Conservation (phyloP, 148 eudicot genomes). For the Oxyria digyna region DNA sequence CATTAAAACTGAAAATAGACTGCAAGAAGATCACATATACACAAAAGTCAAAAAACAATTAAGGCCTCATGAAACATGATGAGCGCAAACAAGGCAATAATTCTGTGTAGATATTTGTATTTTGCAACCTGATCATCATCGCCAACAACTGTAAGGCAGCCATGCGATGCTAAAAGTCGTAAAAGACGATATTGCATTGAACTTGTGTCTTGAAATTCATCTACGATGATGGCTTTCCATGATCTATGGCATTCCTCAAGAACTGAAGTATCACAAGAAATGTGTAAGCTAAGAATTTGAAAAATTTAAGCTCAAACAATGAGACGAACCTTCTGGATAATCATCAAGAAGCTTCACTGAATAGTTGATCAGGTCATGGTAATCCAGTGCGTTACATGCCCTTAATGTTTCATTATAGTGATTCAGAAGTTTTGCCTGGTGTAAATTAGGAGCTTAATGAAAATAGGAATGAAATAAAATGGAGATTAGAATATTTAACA, state of each 20-base stretch:
- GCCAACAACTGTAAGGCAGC: constrained; percentile 76
- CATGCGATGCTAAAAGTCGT: constrained; percentile 62
- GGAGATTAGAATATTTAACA: constrained; percentile 7
- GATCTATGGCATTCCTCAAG: constrained; percentile 57
- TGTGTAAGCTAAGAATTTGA: not conserved
- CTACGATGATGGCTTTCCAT: constrained; percentile 84
- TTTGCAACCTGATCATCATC: constrained; percentile 84
- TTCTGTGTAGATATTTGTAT: not conserved
- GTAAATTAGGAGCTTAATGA: constrained; percentile 8
- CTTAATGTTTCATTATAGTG: constrained; percentile 52
- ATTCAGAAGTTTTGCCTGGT: constrained; percentile 58
- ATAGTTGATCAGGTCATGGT: constrained; percentile 79
- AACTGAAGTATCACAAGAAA: constrained; percentile 25
- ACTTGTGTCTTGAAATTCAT: constrained; percentile 97
- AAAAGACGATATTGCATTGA: constrained; percentile 74
- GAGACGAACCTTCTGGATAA: constrained; percentile 70
- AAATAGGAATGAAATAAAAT: not conserved
- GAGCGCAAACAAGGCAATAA: not conserved
- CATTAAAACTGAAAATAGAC: constrained; percentile 94
- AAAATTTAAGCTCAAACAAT: constrained; percentile 4
- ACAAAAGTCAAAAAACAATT: constrained; percentile 7
- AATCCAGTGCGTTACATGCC: constrained; percentile 87
- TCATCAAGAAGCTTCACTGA: constrained; percentile 74
- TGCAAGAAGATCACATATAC: constrained; percentile 21
- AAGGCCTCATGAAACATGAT: not conserved